Conservation (phyloP, 2,329 filamentous ascomycete species). For the Microcyclospora tardicrescens region DNA sequence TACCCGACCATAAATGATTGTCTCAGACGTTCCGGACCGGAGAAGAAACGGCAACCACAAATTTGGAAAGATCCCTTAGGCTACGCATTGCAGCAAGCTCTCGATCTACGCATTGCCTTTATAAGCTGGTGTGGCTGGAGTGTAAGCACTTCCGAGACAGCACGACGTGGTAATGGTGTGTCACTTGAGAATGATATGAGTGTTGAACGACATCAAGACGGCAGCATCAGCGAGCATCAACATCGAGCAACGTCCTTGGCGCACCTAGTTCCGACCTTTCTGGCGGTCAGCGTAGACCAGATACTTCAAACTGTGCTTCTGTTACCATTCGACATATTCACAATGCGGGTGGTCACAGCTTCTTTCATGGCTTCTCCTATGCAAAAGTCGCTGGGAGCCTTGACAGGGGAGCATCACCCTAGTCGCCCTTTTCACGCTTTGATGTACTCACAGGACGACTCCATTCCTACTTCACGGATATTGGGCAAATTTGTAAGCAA, state of each 20-base stretch:
- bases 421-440: too few relatives aligned
- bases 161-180: background rate
- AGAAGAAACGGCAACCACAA: too few relatives aligned
- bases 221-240: background rate
- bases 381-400: background rate
- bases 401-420: too few relatives aligned
- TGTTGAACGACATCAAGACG: background rate
- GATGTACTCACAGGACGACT: too few relatives aligned
- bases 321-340: slow-evolving; percentile 14
- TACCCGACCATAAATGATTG: slow-evolving; percentile 8
- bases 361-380: slow-evolving; percentile 9
- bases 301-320: slow-evolving; percentile 11
- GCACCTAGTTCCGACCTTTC: slow-evolving; percentile 5
- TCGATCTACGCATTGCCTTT: slow-evolving; percentile 6
- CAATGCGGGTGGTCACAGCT: slow-evolving; percentile 11
- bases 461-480: too few relatives aligned
- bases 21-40: too few relatives aligned
- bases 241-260: slow-evolving; percentile 14
- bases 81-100: slow-evolving; percentile 10
- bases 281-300: slow-evolving; percentile 11
- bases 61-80: background rate
- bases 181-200: slow-evolving; percentile 1
- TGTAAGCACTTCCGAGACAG: slow-evolving; percentile 2
- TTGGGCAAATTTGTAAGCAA: slow-evolving; percentile 7
- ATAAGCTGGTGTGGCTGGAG: slow-evolving; percentile 14